These are phyloP conservation scores for Aquanectria penicillioides DNA, from an alignment of 2,329 filamentous ascomycete species.

Conservation along the genomic window DNA sequence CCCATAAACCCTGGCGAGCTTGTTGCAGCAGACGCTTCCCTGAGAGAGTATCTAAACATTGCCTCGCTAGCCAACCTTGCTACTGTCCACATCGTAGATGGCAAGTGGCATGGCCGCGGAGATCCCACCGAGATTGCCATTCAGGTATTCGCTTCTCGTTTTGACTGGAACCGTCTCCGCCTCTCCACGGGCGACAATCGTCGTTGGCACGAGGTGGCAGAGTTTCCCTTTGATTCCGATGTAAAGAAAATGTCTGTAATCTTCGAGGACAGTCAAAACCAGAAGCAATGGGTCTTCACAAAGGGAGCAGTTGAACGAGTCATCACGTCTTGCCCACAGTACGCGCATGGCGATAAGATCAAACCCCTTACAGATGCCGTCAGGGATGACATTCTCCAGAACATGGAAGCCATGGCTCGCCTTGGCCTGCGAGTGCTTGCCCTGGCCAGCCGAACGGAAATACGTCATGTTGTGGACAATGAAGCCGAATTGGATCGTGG, in stretches of 20 bases:
- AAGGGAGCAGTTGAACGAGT: conserved; percentile 78
- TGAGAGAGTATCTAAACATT: conserved; percentile 69
- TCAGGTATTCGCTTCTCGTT: conserved; percentile 77
- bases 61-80: conserved; percentile 74
- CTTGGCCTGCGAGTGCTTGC: conserved; percentile 77
- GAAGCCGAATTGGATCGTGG: conserved; percentile 60
- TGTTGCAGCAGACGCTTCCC: conserved; percentile 55
- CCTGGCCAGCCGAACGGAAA: conserved; percentile 64
- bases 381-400: conserved; percentile 66
- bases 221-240: conserved; percentile 79
- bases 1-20: conserved; percentile 41
- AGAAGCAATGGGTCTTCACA: conserved; percentile 63
- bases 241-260: conserved; percentile 83
- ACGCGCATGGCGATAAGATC: conserved; percentile 56
- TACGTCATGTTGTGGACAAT: conserved; percentile 46
- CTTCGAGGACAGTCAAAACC: conserved; percentile 57
- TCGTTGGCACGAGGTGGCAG: conserved; percentile 68
- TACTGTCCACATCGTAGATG: conserved; percentile 64
- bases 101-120: conserved; percentile 70
- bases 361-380: conserved; percentile 62
- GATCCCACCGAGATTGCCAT: conserved; percentile 77
- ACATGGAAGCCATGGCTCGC: conserved; percentile 74
- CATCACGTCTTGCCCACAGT: conserved; percentile 67
- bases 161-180: conserved; percentile 67
- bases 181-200: conserved; percentile 61